Conservation (phyloP, 495 filamentous ascomycete species). For the Apodospora peruviana region DNA sequence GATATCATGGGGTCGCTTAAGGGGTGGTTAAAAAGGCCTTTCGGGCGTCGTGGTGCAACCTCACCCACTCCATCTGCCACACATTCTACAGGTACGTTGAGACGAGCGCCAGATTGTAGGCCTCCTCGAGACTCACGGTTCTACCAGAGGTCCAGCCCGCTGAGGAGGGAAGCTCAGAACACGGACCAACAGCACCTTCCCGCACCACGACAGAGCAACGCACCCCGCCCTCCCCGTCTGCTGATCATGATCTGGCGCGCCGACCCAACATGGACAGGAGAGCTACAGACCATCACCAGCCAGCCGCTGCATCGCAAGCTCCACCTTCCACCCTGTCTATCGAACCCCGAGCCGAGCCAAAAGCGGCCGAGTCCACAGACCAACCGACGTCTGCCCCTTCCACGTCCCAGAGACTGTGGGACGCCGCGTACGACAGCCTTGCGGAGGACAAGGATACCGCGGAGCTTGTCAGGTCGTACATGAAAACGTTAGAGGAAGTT, state of each 20-base stretch:
- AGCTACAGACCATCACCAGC: slow-evolving; percentile 1
- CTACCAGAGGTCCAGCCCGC: slow-evolving; percentile 3
- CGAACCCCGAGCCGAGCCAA: slow-evolving; percentile 4
- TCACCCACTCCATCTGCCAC: background rate
- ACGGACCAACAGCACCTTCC: slow-evolving; percentile 1
- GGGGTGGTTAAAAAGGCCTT: background rate
- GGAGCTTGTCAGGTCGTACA: slow-evolving; percentile 16
- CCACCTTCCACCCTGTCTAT: slow-evolving; percentile 1
- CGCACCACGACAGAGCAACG: background rate
- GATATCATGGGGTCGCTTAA: background rate
- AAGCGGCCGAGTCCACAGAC: slow-evolving; percentile 4
- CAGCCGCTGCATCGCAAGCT: slow-evolving; percentile 4
- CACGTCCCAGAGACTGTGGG: slow-evolving; percentile 16
- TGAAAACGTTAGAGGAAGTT: slow-evolving; percentile 12
- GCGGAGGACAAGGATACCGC: slow-evolving; percentile 13
- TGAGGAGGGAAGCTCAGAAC: slow-evolving; percentile 8
- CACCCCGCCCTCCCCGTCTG: slow-evolving; percentile 2
- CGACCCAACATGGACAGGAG: slow-evolving; percentile 2
- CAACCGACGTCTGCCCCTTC: slow-evolving; percentile 9
- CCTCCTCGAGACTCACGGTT: slow-evolving; percentile 4
- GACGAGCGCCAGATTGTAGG: background rate
- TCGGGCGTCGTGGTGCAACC: background rate
- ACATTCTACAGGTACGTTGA: slow-evolving; percentile 5
- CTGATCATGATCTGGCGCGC: background rate
- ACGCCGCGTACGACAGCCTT: slow-evolving; percentile 20